Evolutionary conservation across 495 filamentous ascomycete species (phyloP).

Genomic region (Sabuloglossum arenarium): DNA sequence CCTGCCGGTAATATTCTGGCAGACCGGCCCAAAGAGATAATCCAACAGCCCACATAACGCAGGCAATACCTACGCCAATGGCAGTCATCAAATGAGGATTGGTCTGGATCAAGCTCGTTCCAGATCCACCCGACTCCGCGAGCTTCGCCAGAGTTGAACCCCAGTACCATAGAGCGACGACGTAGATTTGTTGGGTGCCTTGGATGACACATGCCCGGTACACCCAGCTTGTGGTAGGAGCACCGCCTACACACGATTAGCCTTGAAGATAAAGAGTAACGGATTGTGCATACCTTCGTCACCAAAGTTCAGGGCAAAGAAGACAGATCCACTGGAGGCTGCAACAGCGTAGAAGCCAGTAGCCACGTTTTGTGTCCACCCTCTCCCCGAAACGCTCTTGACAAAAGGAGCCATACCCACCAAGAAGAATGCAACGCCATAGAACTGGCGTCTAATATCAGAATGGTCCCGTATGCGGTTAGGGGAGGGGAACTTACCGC

Average conservation of each 20-base stretch:
- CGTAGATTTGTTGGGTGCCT: constrained; percentile 42
- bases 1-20: constrained; percentile 44
- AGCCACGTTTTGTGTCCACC: constrained; percentile 34
- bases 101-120: constrained; percentile 23
- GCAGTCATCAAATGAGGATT: constrained; percentile 29
- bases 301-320: constrained; percentile 48
- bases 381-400: constrained; percentile 16
- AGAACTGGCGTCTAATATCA: too few relatives aligned
- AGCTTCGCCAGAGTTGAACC: constrained; percentile 22
- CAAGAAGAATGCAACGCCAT: constrained; percentile 38
- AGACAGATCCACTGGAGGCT: constrained; percentile 36
- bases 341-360: constrained; percentile 40
- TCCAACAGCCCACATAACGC: too few relatives aligned
- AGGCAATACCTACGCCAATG: constrained; percentile 26
- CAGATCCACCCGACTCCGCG: too few relatives aligned
- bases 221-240: constrained; percentile 40
- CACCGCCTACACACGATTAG: constrained; percentile 18
- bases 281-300: constrained; percentile 31
- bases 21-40: constrained; percentile 35
- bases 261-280: background rate
- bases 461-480: too few relatives aligned
- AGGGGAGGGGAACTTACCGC: too few relatives aligned
- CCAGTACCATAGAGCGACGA: constrained; percentile 44
- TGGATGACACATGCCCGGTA: constrained; percentile 41
- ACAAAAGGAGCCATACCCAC: constrained; percentile 41